Evolutionary conservation across 495 filamentous ascomycete genomes (phyloP), one percentile per base, ranked within the genome.

Genomic region (Penicillium salamii): DNA sequence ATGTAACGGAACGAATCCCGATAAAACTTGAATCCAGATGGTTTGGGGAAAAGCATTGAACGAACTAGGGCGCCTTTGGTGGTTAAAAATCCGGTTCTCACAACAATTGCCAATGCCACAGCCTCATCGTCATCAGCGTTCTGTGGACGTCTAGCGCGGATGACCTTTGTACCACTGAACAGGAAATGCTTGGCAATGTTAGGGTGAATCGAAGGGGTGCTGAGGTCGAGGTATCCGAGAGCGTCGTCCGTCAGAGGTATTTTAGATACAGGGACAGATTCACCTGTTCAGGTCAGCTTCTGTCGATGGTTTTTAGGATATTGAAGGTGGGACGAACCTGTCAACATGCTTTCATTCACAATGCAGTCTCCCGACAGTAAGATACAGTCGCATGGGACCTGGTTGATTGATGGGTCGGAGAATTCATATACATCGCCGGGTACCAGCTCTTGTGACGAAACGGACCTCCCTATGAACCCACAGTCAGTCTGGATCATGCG

Each of bases 341-440:
- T 99, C 24, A 99, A 82, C 95, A 99, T 99, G 74, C 92, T 97
- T 67, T 99, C 95, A 64, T 99, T 99, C 51, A 99, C 91, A 53
- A 99, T 97, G 66, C 91, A 96, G 66, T 99, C 95, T 19, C 95
- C 95, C 45, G 88, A 88, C 5, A 99, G 72, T 7, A 99, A 73
- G 31, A 99, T 75, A 63, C 91, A 95, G 69, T 99, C 95, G 59
- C 90, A 90, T 9, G 95, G 95, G 57, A 96, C 88, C 58, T 95
- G 87, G n/a, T 83, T 81, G 21, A 99, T 74, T n/a, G 84, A 91
- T 12, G 92, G 95, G 66, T 99, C 95, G 45, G 93, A 96, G 34
- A 97, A 82, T 69, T 99, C 95, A 64, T 95, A 99, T 4, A 99
- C 87, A 66, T 99, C 95, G 12, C 95, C 95, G 36, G 95, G 95